Evolutionary conservation across 768 basidiomycete genomes (phyloP).

Genomic region (Lanmaoa pseudosensibilis): DNA sequence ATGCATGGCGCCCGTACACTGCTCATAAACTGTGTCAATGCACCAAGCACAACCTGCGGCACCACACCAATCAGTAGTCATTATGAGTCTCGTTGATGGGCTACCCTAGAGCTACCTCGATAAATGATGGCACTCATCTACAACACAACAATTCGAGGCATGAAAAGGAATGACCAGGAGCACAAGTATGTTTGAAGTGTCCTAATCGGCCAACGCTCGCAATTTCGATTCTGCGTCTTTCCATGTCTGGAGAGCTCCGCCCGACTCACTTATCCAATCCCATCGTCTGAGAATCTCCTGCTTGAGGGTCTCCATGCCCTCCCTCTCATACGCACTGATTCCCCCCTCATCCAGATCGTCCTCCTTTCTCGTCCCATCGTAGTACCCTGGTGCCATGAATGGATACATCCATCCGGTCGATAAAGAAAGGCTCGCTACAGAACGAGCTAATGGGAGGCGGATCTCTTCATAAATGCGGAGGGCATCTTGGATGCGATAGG

Average conservation of each 20-base stretch:
- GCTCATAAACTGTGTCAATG: too few relatives aligned
- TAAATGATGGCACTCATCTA: too few relatives aligned
- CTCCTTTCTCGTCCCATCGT: constrained; percentile 20
- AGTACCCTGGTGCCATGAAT: constrained; percentile 21
- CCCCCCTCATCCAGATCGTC: constrained; percentile 10
- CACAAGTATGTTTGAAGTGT: not conserved
- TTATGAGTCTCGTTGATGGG: too few relatives aligned
- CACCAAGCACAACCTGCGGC: too few relatives aligned
- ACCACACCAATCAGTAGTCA: too few relatives aligned
- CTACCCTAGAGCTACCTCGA: too few relatives aligned
- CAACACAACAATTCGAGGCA: too few relatives aligned
- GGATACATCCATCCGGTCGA: constrained; percentile 19
- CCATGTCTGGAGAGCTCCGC: constrained; percentile 16
- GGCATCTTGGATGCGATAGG: not conserved
- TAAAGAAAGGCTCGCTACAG: constrained; percentile 16
- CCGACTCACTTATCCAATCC: constrained; percentile 10
- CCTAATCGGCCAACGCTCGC: not conserved
- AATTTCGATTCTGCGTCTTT: constrained; percentile 16
- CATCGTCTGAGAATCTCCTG: constrained; percentile 14
- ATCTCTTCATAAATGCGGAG: constrained; percentile 13
- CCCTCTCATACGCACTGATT: constrained; percentile 12
- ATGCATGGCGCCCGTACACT: too few relatives aligned
- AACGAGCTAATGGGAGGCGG: constrained; percentile 16
- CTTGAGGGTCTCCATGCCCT: constrained; percentile 17
- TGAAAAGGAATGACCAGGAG: not conserved